These are phyloP conservation scores for Larix kaempferi DNA, from an alignment of 75 land plant genomes.

Conservation along the genomic window DNA sequence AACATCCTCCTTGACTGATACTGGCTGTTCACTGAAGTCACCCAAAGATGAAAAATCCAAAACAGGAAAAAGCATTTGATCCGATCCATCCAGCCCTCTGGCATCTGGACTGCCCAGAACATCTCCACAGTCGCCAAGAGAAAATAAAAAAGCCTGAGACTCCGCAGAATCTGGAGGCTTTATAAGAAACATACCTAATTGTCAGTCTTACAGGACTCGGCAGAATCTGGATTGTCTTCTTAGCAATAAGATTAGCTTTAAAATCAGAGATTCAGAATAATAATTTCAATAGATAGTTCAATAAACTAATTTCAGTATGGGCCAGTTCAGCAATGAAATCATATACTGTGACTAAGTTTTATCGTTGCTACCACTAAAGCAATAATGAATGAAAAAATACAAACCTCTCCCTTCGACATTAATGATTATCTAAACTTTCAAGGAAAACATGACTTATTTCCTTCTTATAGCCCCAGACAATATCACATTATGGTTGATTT, in stretches of 20 bases:
- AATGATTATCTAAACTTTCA: neutral
- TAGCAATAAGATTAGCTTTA: neutral
- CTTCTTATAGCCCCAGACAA: neutral
- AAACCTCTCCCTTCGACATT: neutral
- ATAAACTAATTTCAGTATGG: neutral
- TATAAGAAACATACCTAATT: constrained; percentile 12
- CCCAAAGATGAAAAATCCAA: constrained; percentile 61
- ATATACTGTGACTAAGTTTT: neutral
- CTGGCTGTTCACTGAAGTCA: constrained; percentile 32
- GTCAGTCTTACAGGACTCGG: neutral
- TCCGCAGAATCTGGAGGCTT: constrained; percentile 99
- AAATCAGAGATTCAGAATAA: neutral
- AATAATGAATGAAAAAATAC: neutral
- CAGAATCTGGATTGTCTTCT: neutral
- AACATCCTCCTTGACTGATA: constrained; percentile 29
- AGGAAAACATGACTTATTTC: neutral
- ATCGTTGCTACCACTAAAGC: neutral
- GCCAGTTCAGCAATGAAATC: neutral
- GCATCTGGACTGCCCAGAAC: constrained; percentile 63
- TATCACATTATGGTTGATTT: neutral
- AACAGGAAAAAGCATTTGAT: constrained; percentile 72
- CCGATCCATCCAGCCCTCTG: constrained; percentile 60
- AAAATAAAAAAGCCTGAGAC: constrained; percentile 72
- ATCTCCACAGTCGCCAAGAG: constrained; percentile 69
- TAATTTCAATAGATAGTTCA: no score